These are phyloP conservation scores for Apostasia ramifera DNA, from an alignment of 106 monocot species.

Conservation along the genomic window DNA sequence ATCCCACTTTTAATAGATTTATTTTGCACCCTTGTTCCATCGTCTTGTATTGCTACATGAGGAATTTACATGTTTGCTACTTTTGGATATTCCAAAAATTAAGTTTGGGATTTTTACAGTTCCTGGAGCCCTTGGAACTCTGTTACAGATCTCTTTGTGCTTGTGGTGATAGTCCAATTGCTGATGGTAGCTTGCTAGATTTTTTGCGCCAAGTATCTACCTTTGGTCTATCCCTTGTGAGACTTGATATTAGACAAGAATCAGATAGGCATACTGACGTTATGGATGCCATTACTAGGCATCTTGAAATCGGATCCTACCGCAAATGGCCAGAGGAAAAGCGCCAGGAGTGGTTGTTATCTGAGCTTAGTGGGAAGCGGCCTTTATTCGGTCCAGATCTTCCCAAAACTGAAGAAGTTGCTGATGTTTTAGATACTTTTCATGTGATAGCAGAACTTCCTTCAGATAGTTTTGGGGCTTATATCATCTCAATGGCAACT, in stretches of 20 bases:
- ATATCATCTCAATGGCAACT: slow-evolving; percentile 98
- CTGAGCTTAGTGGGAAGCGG: slow-evolving; percentile 92
- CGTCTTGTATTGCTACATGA: too few species aligned
- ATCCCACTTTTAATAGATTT: too few species aligned
- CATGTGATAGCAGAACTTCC: slow-evolving; percentile 84
- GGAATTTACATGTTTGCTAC: too few species aligned
- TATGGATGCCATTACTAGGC: slow-evolving; percentile 81
- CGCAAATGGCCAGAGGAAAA: slow-evolving; percentile 90
- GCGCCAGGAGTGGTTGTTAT: slow-evolving; percentile 86
- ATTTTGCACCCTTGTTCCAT: too few species aligned
- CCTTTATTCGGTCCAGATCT: slow-evolving; percentile 87
- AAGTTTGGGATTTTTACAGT: slow-evolving; percentile 26
- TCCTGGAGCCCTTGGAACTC: slow-evolving; percentile 92
- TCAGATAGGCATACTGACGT: slow-evolving; percentile 96
- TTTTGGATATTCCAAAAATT: neutral
- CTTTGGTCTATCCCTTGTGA: slow-evolving; percentile 89
- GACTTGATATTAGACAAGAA: slow-evolving; percentile 96
- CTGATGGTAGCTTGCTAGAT: slow-evolving; percentile 95
- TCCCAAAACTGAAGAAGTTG: slow-evolving; percentile 78
- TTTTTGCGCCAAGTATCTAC: slow-evolving; percentile 93
- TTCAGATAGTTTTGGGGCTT: slow-evolving; percentile 88
- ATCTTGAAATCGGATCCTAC: slow-evolving; percentile 87
- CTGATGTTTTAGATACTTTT: slow-evolving; percentile 80
- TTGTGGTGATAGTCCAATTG: slow-evolving; percentile 72
- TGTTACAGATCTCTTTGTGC: slow-evolving; percentile 81